Evolutionary conservation across 768 basidiomycete genomes (phyloP), one percentile per base, ranked within the genome.

Genomic region (Auriscalpium orientale): DNA sequence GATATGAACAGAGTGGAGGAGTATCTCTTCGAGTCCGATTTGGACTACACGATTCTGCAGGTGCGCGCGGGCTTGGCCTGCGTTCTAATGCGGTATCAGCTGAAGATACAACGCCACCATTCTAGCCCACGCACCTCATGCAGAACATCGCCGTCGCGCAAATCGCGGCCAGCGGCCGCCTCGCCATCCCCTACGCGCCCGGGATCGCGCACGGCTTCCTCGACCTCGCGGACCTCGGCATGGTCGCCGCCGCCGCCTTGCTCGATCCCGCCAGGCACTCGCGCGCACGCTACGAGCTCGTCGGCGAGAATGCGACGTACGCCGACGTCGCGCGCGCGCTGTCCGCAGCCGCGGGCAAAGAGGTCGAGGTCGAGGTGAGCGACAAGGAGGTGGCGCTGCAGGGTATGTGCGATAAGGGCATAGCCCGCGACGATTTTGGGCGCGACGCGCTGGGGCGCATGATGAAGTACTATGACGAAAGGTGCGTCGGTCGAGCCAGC

Each of bases 41-140:
- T 74, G 45, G 58, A 65, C 46, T 72, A 71, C 58, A 73, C 72
- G n/a, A 71, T 74, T 49, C 65, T 71, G 20, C 62, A 70, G 63
- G 66, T 62, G 46, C 34, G 61, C 28, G 21, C 35, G 9, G 15
- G 8, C 43, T 28, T 50, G n/a, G 5, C 37, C 15, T 13, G 50
- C n/a, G n/a, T 37, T 58, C 55, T 46, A 18, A n/a, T 33, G 7
- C 47, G 45, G 45, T 21, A 21, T 20, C 4, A n/a, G 49, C 8
- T 21, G 13, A 40, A 11, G 3, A 44, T 16, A 40, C 8, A 38
- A 34, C 12, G 16, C 18, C 16, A 12, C 37, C 20, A 18, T 15
- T 52, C 11, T 57, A 71, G 66, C 71, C 71, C 13, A 67, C 68
- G 10, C 66, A 67, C 22, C 62, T 69, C 55, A 71, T 71, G 68